Evolutionary conservation across 2,329 filamentous ascomycete species (phyloP).

Genomic region (Phialophora tarda): DNA sequence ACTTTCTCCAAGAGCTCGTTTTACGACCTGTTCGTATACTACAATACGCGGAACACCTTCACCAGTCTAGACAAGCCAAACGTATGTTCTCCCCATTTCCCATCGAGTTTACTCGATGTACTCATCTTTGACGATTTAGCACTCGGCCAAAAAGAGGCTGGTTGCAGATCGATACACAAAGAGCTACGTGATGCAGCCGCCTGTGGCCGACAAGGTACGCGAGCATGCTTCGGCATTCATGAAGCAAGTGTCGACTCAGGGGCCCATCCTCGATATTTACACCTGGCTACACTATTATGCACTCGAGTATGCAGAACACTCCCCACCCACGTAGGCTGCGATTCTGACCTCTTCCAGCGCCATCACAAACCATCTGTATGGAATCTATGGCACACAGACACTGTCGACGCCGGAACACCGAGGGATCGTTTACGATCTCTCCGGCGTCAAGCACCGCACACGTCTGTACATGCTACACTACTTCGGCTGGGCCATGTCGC

Average conservation of each 20-base stretch:
- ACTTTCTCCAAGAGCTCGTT: slow-evolving; percentile 43
- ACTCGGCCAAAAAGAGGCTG: slow-evolving; percentile 67
- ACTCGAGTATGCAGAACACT: slow-evolving; percentile 62
- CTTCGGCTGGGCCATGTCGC: slow-evolving; percentile 21
- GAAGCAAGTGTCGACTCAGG: slow-evolving; percentile 46
- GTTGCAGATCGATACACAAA: slow-evolving; percentile 73
- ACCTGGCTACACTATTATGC: slow-evolving; percentile 68
- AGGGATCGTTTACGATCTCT: slow-evolving; percentile 27
- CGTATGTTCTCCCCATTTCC: slow-evolving; percentile 15
- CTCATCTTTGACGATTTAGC: slow-evolving; percentile 41
- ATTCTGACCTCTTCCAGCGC: slow-evolving; percentile 10
- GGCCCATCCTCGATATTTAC: slow-evolving; percentile 58
- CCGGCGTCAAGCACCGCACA: slow-evolving; percentile 28
- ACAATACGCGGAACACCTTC: slow-evolving; percentile 39
- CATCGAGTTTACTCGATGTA: slow-evolving; percentile 7
- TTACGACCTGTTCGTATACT: slow-evolving; percentile 46
- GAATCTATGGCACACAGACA: slow-evolving; percentile 22
- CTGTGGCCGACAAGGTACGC: slow-evolving; percentile 62
- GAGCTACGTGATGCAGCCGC: slow-evolving; percentile 65
- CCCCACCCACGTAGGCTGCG: slow-evolving; percentile 4
- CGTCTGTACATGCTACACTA: slow-evolving; percentile 27
- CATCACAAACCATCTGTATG: slow-evolving; percentile 30
- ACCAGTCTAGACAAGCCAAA: slow-evolving; percentile 22
- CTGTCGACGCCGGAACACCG: slow-evolving; percentile 19
- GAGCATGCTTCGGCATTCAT: slow-evolving; percentile 54